Evolutionary conservation across 2,329 filamentous ascomycete genomes (phyloP), one percentile per base, ranked within the genome.

Genomic region (Trichoderma aggressivum): DNA sequence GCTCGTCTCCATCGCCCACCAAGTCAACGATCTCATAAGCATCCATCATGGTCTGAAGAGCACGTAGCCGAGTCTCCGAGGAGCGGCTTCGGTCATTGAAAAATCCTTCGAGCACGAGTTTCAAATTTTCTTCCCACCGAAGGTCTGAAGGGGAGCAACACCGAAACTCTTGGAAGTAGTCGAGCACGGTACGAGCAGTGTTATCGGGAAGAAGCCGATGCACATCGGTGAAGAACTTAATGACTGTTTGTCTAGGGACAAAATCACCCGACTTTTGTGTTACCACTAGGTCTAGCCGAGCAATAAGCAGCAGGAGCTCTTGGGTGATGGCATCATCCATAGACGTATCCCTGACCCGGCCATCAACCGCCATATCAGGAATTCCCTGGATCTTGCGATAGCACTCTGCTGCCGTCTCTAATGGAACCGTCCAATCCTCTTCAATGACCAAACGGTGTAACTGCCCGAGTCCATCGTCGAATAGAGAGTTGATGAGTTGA

Each of bases 61-160:
- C 89, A 67, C 86, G 84, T 3, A 91, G 82, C 30, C 92, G 87
- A 65, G 92, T 88, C 66, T 87, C 81, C 2, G 88, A 86, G 14
- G 89, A 89, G 56, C 91, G 87, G 12, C 80, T 82, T 36, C 84
- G 84, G 75, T 92, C 88, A 55, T 86, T 85, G 75, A 92, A 89
- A 76, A 94, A 91, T 1, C 86, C 86, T 24, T 87, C 83, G 18
- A 93, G 78, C 1, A 94, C 85, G 30, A 88, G 81, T 18, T 82
- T 81, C 68, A 91, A 83, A 66, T 92, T 91, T 3, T 85, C 81
- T 73, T 91, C 86, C 92, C 91, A 94, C 43, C 88, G 83, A 60
- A 85, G 80, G 75, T 93, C 90, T 0, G 91, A 92, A 3, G 92
- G 92, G 58, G 90, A 91, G 75, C 92, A 92, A 75, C 89, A 90